Conservation (phyloP, 495 filamentous ascomycete species). For the Annulohypoxylon stygium region DNA sequence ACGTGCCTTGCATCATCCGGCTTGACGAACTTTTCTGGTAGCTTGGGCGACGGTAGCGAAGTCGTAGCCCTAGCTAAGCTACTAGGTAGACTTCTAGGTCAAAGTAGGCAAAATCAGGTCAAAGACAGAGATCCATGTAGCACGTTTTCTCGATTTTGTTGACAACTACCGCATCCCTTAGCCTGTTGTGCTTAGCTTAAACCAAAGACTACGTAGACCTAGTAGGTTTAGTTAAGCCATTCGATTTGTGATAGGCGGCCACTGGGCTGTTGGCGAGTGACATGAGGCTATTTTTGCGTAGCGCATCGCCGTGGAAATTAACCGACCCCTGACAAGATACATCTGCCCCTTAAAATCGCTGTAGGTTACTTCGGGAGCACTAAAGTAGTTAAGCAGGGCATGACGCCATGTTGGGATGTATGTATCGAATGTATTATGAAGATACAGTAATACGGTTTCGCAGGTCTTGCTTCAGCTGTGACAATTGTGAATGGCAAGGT, state of each 20-base stretch:
- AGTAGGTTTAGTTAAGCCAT: constrained; percentile 8
- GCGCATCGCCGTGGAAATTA: constrained; percentile 45
- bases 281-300: constrained; percentile 42
- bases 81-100: background rate
- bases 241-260: constrained; percentile 30
- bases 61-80: constrained; percentile 18
- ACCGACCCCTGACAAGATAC: constrained; percentile 38
- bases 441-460: constrained; percentile 14
- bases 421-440: background rate
- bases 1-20: constrained; percentile 42
- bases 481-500: constrained; percentile 6
- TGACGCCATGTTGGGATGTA: constrained; percentile 32
- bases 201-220: constrained; percentile 5
- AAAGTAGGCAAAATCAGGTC: background rate
- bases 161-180: constrained; percentile 21
- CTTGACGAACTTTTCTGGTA: constrained; percentile 31
- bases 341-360: constrained; percentile 32
- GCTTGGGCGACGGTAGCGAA: constrained; percentile 19
- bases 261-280: constrained; percentile 45
- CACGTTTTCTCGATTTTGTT: constrained; percentile 19
- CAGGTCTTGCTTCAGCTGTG: constrained; percentile 11
- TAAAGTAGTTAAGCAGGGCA: constrained; percentile 27
- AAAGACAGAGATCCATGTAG: background rate
- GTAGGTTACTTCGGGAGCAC: constrained; percentile 31
- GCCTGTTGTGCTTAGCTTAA: constrained; percentile 17